A percentile compares a stretch with the other conserved stretches of the same genome.
Evolutionary conservation across 1,284 basidiomycete species (phyloP).

Genomic region (Coniophora puteana): DNA sequence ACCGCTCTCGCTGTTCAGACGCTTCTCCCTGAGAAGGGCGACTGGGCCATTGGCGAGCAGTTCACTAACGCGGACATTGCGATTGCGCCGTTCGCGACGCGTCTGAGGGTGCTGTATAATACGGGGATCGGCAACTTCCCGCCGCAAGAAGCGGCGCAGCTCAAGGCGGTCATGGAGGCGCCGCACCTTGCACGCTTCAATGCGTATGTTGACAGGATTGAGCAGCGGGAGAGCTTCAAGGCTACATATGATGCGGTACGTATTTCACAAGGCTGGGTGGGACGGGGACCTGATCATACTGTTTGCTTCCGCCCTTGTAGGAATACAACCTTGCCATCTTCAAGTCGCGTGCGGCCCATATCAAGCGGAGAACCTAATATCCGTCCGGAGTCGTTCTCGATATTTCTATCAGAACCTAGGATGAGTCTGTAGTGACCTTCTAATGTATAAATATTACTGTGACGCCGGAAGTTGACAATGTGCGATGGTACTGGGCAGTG

Average conservation of each 20-base stretch:
- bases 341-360: too few species aligned
- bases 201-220: slow-evolving; percentile 25
- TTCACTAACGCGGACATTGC: slow-evolving; percentile 33
- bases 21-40: slow-evolving; percentile 35
- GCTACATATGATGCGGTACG: slow-evolving; percentile 30
- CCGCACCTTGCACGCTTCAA: slow-evolving; percentile 26
- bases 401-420: too few species aligned
- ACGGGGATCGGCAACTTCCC: slow-evolving; percentile 29
- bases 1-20: slow-evolving; percentile 39
- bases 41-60: slow-evolving; percentile 39
- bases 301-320: too few species aligned
- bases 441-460: too few species aligned
- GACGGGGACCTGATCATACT: too few species aligned
- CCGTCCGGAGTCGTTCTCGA: too few species aligned
- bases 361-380: too few species aligned
- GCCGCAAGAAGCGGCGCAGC: slow-evolving; percentile 22
- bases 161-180: slow-evolving; percentile 19
- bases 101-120: slow-evolving; percentile 19
- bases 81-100: slow-evolving; percentile 31
- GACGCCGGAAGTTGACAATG: too few species aligned
- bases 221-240: slow-evolving; percentile 24
- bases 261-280: too few species aligned
- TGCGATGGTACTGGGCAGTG: too few species aligned
- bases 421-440: too few species aligned
- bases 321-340: too few species aligned